A percentile compares a stretch with the other conserved stretches of the same genome.
These are phyloP conservation scores for Parascedosporium putredinis DNA, from an alignment of 2,329 filamentous ascomycete species.

Conservation along the genomic window DNA sequence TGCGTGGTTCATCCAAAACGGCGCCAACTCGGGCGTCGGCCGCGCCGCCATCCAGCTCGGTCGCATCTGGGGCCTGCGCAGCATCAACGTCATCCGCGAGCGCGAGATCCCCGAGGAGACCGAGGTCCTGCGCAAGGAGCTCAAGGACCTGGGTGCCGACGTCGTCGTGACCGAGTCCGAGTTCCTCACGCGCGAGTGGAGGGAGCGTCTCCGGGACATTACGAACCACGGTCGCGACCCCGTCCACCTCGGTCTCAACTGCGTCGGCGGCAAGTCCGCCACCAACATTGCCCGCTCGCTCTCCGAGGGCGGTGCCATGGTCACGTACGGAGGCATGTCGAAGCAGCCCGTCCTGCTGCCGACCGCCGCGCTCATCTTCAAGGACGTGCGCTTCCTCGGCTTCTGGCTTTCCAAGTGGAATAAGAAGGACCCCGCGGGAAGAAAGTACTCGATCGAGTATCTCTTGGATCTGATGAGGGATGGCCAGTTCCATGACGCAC, in stretches of 20 bases:
- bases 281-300: slow-evolving; percentile 69
- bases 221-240: slow-evolving; percentile 62
- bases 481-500: slow-evolving; percentile 73
- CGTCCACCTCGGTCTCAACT: slow-evolving; percentile 76
- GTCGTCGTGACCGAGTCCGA: slow-evolving; percentile 47
- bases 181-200: slow-evolving; percentile 49
- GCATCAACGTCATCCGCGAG: slow-evolving; percentile 79
- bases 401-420: slow-evolving; percentile 96
- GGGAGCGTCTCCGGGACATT: slow-evolving; percentile 48
- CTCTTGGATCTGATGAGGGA: slow-evolving; percentile 65
- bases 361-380: slow-evolving; percentile 83
- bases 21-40: slow-evolving; percentile 88
- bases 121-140: slow-evolving; percentile 42
- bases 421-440: slow-evolving; percentile 60
- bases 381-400: slow-evolving; percentile 76
- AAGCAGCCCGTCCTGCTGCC: slow-evolving; percentile 75
- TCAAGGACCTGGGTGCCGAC: slow-evolving; percentile 44
- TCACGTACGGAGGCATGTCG: slow-evolving; percentile 94
- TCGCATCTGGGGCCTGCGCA: slow-evolving; percentile 75
- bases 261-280: slow-evolving; percentile 81
- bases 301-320: slow-evolving; percentile 58
- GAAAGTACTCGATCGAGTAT: slow-evolving; percentile 73
- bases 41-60: slow-evolving; percentile 84
- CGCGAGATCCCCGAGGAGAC: slow-evolving; percentile 56
- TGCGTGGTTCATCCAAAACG: slow-evolving; percentile 95